Evolutionary conservation across 306 rosid genomes (phyloP).

Genomic region (Myrica gale): DNA sequence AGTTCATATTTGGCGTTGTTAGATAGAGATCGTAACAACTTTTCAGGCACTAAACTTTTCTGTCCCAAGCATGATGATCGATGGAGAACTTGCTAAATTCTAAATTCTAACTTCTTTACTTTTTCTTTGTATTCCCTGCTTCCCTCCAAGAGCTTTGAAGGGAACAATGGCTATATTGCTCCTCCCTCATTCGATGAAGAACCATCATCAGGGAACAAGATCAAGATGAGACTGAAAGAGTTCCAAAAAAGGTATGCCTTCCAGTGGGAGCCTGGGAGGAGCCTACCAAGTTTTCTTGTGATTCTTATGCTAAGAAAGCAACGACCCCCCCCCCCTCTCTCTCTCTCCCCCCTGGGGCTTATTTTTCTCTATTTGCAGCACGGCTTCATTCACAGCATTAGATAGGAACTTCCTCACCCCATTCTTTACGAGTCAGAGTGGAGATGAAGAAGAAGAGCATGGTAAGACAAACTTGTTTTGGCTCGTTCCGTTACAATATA

Average conservation of each 20-base stretch:
- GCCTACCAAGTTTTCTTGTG: background rate
- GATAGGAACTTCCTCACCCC: slow-evolving; percentile 95
- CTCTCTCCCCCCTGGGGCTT: background rate
- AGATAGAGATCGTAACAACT: background rate
- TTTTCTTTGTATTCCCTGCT: slow-evolving; percentile 16
- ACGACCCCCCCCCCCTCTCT: background rate
- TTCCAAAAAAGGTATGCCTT: slow-evolving; percentile 72
- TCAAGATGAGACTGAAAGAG: slow-evolving; percentile 93
- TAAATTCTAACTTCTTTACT: slow-evolving; percentile 2
- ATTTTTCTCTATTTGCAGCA: slow-evolving; percentile 48
- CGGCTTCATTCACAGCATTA: slow-evolving; percentile 78
- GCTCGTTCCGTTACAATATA: slow-evolving; percentile 13
- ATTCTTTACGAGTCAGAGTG: slow-evolving; percentile 90
- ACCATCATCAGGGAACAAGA: slow-evolving; percentile 75
- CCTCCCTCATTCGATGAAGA: slow-evolving; percentile 82
- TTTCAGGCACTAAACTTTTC: background rate
- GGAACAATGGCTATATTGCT: slow-evolving; percentile 63
- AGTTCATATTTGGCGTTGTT: background rate
- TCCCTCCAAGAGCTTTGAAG: slow-evolving; percentile 49
- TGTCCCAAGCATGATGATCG: background rate
- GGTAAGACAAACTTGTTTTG: slow-evolving; percentile 50
- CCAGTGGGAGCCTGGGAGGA: too few relatives aligned
- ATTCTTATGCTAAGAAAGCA: background rate
- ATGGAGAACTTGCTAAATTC: background rate
- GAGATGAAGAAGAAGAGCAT: slow-evolving; percentile 65